Conservation (phyloP, 1,139 yeast species). For the Blastobotrys aristatus region DNA sequence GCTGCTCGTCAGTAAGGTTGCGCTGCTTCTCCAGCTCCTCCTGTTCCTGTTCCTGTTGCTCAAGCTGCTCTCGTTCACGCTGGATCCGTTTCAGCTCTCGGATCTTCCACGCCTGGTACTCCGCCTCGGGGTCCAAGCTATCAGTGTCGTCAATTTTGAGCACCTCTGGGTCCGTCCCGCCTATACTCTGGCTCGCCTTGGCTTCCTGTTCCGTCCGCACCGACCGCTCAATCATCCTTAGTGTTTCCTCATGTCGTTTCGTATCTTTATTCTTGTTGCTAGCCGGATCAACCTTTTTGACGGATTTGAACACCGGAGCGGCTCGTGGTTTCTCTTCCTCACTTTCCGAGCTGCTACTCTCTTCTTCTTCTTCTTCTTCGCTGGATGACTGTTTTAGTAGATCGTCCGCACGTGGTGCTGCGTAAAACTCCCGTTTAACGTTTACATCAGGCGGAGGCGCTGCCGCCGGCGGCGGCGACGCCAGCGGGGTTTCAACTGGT, state of each 20-base stretch:
- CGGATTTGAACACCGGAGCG: constrained; percentile 26
- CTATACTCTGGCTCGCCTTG: constrained; percentile 15
- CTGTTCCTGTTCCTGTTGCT: constrained; percentile 37
- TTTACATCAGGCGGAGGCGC: background rate
- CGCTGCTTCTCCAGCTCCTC: constrained; percentile 39
- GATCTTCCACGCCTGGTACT: constrained; percentile 43
- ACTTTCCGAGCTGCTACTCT: constrained; percentile 15
- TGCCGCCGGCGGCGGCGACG: background rate
- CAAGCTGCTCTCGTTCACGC: constrained; percentile 42
- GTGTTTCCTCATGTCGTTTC: constrained; percentile 19
- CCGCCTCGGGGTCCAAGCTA: constrained; percentile 47
- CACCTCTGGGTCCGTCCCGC: constrained; percentile 24
- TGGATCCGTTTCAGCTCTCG: constrained; percentile 41
- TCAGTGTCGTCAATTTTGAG: constrained; percentile 51
- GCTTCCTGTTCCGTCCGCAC: constrained; percentile 21
- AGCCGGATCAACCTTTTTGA: constrained; percentile 8
- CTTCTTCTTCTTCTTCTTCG: constrained; percentile 15
- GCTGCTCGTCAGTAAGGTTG: constrained; percentile 33
- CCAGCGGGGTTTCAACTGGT: background rate
- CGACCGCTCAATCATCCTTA: constrained; percentile 22
- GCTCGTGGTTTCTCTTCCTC: constrained; percentile 16
- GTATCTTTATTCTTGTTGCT: background rate
- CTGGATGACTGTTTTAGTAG: background rate
- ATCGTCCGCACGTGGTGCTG: constrained; percentile 3
- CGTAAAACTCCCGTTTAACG: constrained; percentile 1